Conservation (phyloP, 495 filamentous ascomycete species). For the Emericellopsis terricola region DNA sequence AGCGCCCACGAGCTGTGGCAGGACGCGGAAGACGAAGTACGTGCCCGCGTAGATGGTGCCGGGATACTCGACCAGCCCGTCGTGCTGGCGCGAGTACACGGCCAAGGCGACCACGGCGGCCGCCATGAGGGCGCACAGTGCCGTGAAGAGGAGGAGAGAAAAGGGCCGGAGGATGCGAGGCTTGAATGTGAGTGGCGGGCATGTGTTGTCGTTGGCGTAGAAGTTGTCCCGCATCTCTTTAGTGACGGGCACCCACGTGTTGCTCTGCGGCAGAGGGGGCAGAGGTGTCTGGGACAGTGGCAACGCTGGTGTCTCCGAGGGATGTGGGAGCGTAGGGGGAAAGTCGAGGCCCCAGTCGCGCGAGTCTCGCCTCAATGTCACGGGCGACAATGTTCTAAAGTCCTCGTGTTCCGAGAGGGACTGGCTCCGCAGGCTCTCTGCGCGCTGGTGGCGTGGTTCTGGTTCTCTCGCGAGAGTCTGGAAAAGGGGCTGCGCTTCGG, state of each 20-base stretch:
- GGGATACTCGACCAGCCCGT: constrained; percentile 47
- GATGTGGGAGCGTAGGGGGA: neutral
- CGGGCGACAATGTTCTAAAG: neutral
- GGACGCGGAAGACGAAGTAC: constrained; percentile 76
- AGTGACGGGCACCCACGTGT: constrained; percentile 1
- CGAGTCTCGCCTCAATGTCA: neutral
- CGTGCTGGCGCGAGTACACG: constrained; percentile 43
- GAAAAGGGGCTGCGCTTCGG: neutral
- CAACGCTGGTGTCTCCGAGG: constrained; percentile 1
- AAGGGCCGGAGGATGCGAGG: constrained; percentile 47
- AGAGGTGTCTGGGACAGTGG: constrained; percentile 7
- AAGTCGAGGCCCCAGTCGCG: no score
- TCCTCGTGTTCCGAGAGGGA: neutral
- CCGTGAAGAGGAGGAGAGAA: constrained; percentile 36
- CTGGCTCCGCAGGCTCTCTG: neutral
- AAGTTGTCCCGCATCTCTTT: constrained; percentile 1
- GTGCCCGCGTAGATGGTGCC: constrained; percentile 40
- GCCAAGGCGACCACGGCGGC: constrained; percentile 54
- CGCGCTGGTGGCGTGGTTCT: neutral
- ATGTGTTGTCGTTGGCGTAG: constrained; percentile 4
- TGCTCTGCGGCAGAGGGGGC: neutral
- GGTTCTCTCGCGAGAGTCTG: no score
- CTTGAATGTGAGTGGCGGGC: constrained; percentile 40
- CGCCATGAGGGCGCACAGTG: constrained; percentile 52
- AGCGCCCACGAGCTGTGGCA: constrained; percentile 62